phyloP scores from a whole-genome alignment of 2,329 filamentous ascomycete species.

The Neophaeococcomyces mojaviensis region DNA sequence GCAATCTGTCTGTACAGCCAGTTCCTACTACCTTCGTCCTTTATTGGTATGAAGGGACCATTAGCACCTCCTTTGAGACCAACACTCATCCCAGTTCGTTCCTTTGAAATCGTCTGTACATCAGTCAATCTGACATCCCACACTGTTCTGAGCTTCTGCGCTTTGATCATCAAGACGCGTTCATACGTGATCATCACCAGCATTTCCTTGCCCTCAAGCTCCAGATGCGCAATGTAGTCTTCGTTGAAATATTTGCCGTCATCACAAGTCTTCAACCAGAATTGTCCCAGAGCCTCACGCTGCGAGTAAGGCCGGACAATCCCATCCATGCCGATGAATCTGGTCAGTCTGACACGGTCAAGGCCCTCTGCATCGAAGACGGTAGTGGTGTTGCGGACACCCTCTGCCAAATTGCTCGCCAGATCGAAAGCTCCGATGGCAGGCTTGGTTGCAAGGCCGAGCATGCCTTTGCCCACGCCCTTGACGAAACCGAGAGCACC shows the following conservation, averaged over 20 bases:
- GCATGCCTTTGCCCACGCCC: conserved; percentile 87
- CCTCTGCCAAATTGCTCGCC: conserved; percentile 92
- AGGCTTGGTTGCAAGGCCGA: conserved; percentile 93
- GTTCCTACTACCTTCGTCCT: conserved; percentile 69
- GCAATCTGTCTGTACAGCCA: conserved; percentile 61
- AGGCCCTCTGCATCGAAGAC: conserved; percentile 94
- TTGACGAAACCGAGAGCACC: conserved; percentile 93
- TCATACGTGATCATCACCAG: conserved; percentile 82
- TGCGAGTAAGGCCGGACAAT: conserved; percentile 91
- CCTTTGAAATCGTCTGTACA: conserved; percentile 93
- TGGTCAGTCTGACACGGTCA: conserved; percentile 85
- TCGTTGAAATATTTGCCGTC: conserved; percentile 98
- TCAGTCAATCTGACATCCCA: conserved; percentile 97
- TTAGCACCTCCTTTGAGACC: conserved; percentile 83
- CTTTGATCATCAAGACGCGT: conserved; percentile 82
- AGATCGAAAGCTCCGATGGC: conserved; percentile 95
- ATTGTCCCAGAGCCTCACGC: conserved; percentile 91
- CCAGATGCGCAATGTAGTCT: conserved; percentile 91
- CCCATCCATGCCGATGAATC: conserved; percentile 86
- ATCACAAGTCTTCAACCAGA: conserved; percentile 97
- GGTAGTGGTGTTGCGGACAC: conserved; percentile 96
- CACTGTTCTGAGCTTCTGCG: conserved; percentile 75
- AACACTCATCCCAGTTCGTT: conserved; percentile 86
- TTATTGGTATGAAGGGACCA: conserved; percentile 88
- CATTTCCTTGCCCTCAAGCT: conserved; percentile 81